Base-by-base conservation (phyloP, 305 asterid genomes). In the Coffea humblotiana region DNA sequence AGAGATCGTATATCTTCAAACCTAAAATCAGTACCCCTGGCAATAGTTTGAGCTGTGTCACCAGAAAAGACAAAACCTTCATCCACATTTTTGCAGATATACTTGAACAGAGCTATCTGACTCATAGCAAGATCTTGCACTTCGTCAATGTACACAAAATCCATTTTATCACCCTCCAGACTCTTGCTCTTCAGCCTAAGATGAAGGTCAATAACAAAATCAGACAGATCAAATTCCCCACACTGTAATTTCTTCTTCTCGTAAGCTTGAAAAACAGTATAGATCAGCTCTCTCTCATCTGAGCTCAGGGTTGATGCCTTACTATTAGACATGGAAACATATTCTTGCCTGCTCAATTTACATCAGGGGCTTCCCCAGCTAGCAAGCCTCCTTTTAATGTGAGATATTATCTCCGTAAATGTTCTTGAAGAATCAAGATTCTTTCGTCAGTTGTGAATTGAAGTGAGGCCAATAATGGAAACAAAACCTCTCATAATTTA, bases 41-140 rank as follows among this genome's bases (percentile, higher is more conserved):
- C 94, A 78, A 92, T 91, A 0, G 93, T 91, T 19, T 93, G 96
- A 1, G 95, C 96, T 2, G 97, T 93, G 70, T 93, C 97, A n/a
- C 96, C 95, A 18, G 89, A 88, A 78, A 93, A 91, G 32, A 87
- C 89, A 76, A 89, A 91, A 0, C 97, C 96, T 60, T 91, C 95
- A 11, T 86, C 90, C 7, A 89, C 84, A 79, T 91, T 91, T 54
- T 78, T 81, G 85, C 97, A 92, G 65, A 92, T 82, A 80, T 89
- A 80, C 77, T 82, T 84, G 86, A 91, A 90, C 66, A 93, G 92
- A 9, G 90, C 81, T 52, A 91, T 85, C 56, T 93, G 97, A 27
- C 90, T 85, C 93, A 89, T 89, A 21, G 87, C 88, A 18, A 93
- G 92, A 77, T 93, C 97, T 80, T 91, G 97, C 35, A 91, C 95